Conservation (phyloP, 2,329 filamentous ascomycete genomes). For the Alternaria dauci region DNA sequence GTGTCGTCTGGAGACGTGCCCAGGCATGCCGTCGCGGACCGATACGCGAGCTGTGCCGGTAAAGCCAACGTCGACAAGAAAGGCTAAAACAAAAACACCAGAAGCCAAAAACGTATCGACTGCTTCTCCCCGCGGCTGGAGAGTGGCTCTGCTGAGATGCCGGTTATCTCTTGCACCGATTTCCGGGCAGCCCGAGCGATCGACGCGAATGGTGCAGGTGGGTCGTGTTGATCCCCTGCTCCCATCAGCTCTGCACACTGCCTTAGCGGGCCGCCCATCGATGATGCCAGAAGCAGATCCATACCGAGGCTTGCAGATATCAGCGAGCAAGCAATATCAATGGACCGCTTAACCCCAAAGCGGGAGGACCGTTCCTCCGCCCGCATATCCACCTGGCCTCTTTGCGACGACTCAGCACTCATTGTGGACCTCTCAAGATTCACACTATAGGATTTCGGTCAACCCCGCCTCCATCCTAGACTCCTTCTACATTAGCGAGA, state of each 20-base stretch:
- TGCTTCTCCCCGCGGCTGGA: neutral
- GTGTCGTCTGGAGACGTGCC: neutral
- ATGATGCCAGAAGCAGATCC: conserved; percentile 16
- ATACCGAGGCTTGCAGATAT: conserved; percentile 7
- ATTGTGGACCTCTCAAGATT: neutral
- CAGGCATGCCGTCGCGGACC: neutral
- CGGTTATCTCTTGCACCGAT: neutral
- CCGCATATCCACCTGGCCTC: conserved; percentile 8
- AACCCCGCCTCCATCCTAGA: conserved; percentile 1
- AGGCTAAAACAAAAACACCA: neutral
- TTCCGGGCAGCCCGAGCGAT: conserved; percentile 1
- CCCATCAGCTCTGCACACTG: conserved; percentile 5
- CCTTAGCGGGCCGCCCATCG: conserved; percentile 9
- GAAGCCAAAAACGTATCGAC: neutral
- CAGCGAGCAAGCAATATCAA: conserved; percentile 5
- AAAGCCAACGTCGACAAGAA: neutral
- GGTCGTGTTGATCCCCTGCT: neutral
- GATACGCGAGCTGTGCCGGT: conserved; percentile 11
- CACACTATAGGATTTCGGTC: neutral
- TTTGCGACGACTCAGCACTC: neutral
- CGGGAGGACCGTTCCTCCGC: conserved; percentile 16
- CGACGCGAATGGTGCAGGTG: neutral
- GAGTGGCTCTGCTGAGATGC: neutral
- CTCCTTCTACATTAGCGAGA: neutral
- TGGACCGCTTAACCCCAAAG: conserved; percentile 6